Percentiles rank a stretch among this genome's conserved stretches.
Conservation (phyloP, 2,329 filamentous ascomycete genomes). For the Cladophialophora yegresii region DNA sequence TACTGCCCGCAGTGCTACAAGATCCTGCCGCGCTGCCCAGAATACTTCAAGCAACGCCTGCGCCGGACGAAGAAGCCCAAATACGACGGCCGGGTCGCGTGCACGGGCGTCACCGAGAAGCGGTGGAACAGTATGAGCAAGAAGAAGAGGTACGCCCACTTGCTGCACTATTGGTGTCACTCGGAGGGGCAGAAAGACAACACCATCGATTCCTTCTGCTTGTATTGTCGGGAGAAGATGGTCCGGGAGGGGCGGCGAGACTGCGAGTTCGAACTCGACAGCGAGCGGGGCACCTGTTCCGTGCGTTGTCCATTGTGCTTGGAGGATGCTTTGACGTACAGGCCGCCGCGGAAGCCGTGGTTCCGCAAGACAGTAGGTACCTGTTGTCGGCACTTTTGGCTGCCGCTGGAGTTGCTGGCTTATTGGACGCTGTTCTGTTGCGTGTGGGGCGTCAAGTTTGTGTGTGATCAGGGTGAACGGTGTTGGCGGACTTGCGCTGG, state of each 20-base stretch:
- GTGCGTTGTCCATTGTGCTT: slow-evolving; percentile 28
- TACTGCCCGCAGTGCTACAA: slow-evolving; percentile 33
- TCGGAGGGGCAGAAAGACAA: slow-evolving; percentile 23
- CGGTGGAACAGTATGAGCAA: slow-evolving; percentile 29
- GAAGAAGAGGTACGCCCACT: slow-evolving; percentile 26
- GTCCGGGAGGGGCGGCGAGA: neutral
- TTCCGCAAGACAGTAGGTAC: slow-evolving; percentile 9
- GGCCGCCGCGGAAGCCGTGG: slow-evolving; percentile 16
- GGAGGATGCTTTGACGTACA: slow-evolving; percentile 27
- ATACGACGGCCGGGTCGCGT: slow-evolving; percentile 22
- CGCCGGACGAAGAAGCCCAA: slow-evolving; percentile 23
- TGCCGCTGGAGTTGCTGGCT: slow-evolving; percentile 9
- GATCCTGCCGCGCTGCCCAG: slow-evolving; percentile 30
- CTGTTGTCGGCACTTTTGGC: neutral
- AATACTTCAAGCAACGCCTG: slow-evolving; percentile 28
- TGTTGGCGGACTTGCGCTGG: slow-evolving; percentile 13
- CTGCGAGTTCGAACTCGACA: neutral
- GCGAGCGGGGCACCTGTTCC: slow-evolving; percentile 5
- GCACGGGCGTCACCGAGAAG: slow-evolving; percentile 18
- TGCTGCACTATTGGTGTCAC: slow-evolving; percentile 30
- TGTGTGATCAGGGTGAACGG: slow-evolving; percentile 5
- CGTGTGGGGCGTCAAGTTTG: slow-evolving; percentile 4
- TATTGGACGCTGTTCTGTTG: slow-evolving; percentile 9
- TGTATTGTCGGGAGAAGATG: slow-evolving; percentile 16
- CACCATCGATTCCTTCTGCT: slow-evolving; percentile 28